These are phyloP conservation scores for Syncephalis plumigaleata DNA, from an alignment of 371 early-diverging fungal species.

Conservation along the genomic window DNA sequence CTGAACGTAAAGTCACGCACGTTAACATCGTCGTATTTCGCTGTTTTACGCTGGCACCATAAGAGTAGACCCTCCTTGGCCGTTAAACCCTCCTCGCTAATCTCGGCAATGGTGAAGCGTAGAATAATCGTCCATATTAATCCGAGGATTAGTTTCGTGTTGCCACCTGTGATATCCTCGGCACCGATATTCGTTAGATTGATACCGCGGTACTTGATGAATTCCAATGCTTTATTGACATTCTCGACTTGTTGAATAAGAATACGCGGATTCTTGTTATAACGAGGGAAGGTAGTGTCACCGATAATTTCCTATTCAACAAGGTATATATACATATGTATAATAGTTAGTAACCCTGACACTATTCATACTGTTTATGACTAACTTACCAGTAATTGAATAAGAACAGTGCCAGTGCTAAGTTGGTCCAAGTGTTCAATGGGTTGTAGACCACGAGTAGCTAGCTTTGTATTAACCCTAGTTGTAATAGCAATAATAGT, in stretches of 20 bases:
- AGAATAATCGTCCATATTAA: conserved; percentile 97
- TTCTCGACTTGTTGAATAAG: conserved; percentile 95
- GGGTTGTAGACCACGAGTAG: conserved; percentile 29
- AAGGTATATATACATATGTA: too few species aligned
- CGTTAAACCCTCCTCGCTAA: conserved; percentile 83
- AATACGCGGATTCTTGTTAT: conserved; percentile 74
- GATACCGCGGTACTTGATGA: conserved; percentile 73
- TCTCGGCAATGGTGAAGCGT: conserved; percentile 86
- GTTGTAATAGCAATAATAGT: conserved; percentile 5
- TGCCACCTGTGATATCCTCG: conserved; percentile 93
- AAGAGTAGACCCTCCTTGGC: conserved; percentile 83
- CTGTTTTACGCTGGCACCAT: conserved; percentile 95
- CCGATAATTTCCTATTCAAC: conserved; percentile 60
- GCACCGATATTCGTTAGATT: conserved; percentile 87
- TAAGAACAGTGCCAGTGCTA: conserved; percentile 67
- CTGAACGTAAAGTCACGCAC: conserved; percentile 74
- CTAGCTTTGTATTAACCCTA: conserved; percentile 89
- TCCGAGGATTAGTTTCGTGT: conserved; percentile 89
- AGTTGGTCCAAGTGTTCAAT: conserved; percentile 50
- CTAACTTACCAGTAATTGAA: conserved; percentile 61
- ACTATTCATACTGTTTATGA: neutral
- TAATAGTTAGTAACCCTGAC: neutral
- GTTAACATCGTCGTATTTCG: conserved; percentile 63
- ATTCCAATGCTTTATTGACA: conserved; percentile 82
- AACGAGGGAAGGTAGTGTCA: conserved; percentile 49